Evolutionary conservation across 2,329 filamentous ascomycete species (phyloP).

Genomic region (Fusarium continuum): DNA sequence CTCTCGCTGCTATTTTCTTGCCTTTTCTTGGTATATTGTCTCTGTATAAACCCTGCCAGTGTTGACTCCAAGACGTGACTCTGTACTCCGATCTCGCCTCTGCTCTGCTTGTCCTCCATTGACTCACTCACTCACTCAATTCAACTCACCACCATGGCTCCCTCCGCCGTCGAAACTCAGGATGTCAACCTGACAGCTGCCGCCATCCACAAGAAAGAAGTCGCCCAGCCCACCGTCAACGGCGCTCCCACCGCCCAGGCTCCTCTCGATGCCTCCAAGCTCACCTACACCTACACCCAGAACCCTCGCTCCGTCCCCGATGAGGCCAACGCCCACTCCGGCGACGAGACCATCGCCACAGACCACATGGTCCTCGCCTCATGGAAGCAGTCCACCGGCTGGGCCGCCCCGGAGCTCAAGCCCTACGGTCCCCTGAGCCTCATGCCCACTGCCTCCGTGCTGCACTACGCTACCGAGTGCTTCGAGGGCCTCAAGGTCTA

Average conservation of each 20-base stretch:
- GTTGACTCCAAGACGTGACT: background rate
- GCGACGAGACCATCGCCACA: conserved; percentile 68
- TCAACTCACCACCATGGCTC: conserved; percentile 51
- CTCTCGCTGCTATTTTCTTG: background rate
- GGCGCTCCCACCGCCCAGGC: conserved; percentile 59
- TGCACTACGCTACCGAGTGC: conserved; percentile 92
- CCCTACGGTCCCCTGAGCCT: conserved; percentile 81
- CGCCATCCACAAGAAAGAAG: conserved; percentile 61
- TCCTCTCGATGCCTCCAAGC: conserved; percentile 70
- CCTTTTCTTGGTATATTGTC: background rate
- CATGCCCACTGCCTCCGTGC: conserved; percentile 80
- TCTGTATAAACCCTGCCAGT: background rate
- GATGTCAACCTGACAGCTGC: conserved; percentile 62
- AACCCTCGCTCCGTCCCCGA: conserved; percentile 63
- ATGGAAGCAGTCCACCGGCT: conserved; percentile 74
- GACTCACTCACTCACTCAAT: background rate
- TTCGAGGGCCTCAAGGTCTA: conserved; percentile 88
- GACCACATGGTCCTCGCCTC: conserved; percentile 87
- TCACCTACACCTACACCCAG: conserved; percentile 63
- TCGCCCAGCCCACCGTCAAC: conserved; percentile 47
- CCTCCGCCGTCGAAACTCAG: conserved; percentile 57
- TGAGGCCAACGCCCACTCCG: conserved; percentile 57
- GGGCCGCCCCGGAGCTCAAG: conserved; percentile 76
- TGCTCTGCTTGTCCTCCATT: background rate
- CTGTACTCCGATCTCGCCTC: conserved; percentile 8